Conservation (phyloP, 805 yeast species). For the Ascoidea tarda region DNA sequence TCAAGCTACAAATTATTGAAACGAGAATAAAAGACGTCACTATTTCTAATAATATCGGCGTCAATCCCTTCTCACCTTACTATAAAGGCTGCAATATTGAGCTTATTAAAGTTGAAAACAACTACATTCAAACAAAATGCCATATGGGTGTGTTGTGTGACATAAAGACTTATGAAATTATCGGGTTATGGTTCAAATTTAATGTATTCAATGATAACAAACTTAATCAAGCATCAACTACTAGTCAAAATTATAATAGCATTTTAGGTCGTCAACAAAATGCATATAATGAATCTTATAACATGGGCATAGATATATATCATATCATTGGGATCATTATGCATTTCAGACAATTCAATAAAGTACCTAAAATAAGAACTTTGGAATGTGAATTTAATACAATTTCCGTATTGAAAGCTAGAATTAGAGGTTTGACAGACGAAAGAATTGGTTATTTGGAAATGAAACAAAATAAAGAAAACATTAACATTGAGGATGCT, state of each 20-base stretch:
- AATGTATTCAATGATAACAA: constrained; percentile 11
- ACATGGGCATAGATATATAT: constrained; percentile 12
- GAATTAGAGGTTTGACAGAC: constrained; percentile 10
- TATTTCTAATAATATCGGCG: constrained; percentile 9
- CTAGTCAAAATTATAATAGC: constrained; percentile 8
- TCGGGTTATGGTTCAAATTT: constrained; percentile 10
- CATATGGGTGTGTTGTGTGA: constrained; percentile 11
- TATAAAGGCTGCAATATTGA: constrained; percentile 11
- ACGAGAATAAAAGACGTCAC: constrained; percentile 10
- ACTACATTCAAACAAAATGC: constrained; percentile 11
- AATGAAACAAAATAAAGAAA: constrained; percentile 2
- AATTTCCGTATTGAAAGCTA: constrained; percentile 9
- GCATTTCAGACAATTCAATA: constrained; percentile 11
- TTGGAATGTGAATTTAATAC: constrained; percentile 10
- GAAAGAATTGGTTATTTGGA: constrained; percentile 10
- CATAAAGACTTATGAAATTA: constrained; percentile 7
- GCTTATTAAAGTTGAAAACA: constrained; percentile 9
- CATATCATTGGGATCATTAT: constrained; percentile 10
- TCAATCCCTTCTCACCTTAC: constrained; percentile 10
- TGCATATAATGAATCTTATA: constrained; percentile 10
- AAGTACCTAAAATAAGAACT: constrained; percentile 10
- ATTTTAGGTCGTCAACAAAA: constrained; percentile 8
- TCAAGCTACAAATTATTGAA: constrained; percentile 11
- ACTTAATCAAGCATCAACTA: constrained; percentile 7
- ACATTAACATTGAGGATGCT: neutral